These are phyloP conservation scores for Cyclotella cryptica DNA, from an alignment of 108 stramenopile species.

Conservation along the genomic window DNA sequence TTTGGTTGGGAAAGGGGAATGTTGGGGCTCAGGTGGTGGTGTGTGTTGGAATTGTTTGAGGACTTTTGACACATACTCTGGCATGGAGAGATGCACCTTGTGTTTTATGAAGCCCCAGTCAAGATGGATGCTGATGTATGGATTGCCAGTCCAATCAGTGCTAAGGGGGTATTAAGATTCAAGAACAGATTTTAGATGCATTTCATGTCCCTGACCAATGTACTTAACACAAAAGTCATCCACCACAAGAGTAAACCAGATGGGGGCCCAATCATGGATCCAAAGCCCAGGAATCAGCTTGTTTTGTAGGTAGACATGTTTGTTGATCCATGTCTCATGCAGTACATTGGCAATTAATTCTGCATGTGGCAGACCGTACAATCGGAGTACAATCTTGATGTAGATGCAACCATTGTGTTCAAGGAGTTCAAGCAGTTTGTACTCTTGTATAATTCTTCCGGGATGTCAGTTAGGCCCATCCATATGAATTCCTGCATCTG, in stretches of 20 bases:
- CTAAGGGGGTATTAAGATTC: slow-evolving; percentile 10
- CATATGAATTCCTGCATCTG: slow-evolving; percentile 44
- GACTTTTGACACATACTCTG: slow-evolving; percentile 2
- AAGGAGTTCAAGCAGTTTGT: slow-evolving; percentile 13
- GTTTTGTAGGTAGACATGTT: too few species aligned
- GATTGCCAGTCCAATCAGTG: slow-evolving; percentile 32
- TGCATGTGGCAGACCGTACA: too few species aligned
- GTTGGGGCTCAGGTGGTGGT: slow-evolving; percentile 29
- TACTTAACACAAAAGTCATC: slow-evolving; percentile 4
- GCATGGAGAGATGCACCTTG: slow-evolving; percentile 54
- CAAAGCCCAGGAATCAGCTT: slow-evolving; percentile 36
- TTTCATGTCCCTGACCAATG: neutral
- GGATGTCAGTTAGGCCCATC: slow-evolving; percentile 13
- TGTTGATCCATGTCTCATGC: too few species aligned
- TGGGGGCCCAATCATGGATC: slow-evolving; percentile 23
- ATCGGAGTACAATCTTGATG: slow-evolving; percentile 2
- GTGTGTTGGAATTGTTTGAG: slow-evolving; percentile 48
- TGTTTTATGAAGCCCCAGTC: slow-evolving; percentile 26
- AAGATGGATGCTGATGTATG: slow-evolving; percentile 48
- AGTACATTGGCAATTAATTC: too few species aligned
- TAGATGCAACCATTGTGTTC: slow-evolving; percentile 6
- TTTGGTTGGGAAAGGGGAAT: slow-evolving; percentile 28
- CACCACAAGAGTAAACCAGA: neutral
- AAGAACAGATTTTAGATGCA: slow-evolving; percentile 6
- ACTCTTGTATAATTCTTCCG: slow-evolving; percentile 43